Conservation (phyloP, 345 rosid genomes). For the Boechera divaricarpa region DNA sequence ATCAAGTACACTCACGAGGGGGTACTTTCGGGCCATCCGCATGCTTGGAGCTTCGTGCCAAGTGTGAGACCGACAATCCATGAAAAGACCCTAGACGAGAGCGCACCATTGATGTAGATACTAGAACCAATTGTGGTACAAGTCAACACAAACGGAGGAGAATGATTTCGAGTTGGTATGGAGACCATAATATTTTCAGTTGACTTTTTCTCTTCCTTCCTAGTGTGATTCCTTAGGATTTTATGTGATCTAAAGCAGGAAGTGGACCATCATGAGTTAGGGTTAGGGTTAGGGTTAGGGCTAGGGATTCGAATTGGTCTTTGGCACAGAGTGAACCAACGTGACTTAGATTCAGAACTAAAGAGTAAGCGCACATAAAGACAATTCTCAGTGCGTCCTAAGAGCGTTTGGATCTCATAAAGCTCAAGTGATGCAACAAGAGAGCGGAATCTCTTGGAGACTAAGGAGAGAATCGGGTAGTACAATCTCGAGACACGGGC, state of each 20-base stretch:
- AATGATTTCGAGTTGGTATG: background rate
- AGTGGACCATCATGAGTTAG: background rate
- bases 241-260: background rate
- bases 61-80: background rate
- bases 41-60: background rate
- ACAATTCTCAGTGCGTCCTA: conserved; percentile 15
- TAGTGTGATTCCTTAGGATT: background rate
- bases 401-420: background rate
- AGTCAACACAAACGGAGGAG: background rate
- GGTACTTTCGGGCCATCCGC: background rate
- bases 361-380: background rate
- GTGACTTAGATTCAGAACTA: background rate
- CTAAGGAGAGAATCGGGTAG: background rate
- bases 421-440: conserved; percentile 12
- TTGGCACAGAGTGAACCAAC: conserved; percentile 9
- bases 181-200: background rate
- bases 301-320: background rate
- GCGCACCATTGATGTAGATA: background rate
- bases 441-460: conserved; percentile 18
- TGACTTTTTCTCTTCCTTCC: background rate
- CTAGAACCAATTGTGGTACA: background rate
- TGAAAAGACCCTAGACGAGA: background rate
- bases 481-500: conserved; percentile 7
- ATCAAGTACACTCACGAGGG: background rate
- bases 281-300: background rate